A percentile compares a stretch with the other conserved stretches of the same genome.
phyloP scores from a whole-genome alignment of 805 yeast genomes.

The Barnettozyma wickerhamii region DNA sequence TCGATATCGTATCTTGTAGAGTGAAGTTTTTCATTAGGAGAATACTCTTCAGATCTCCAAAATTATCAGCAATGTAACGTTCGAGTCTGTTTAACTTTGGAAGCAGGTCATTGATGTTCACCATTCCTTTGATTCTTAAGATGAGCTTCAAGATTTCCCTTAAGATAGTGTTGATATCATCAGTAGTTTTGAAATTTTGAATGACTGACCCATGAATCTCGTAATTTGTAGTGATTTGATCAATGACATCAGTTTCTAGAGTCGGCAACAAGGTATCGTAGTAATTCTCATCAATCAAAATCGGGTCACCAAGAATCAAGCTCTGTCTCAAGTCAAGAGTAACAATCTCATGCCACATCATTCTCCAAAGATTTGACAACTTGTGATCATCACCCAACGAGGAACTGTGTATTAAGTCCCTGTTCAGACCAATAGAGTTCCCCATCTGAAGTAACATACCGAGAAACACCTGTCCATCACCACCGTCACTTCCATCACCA shows the following conservation, averaged over 20 bases:
- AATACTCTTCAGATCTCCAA: conserved; percentile 27
- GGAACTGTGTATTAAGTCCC: conserved; percentile 44
- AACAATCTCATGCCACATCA: conserved; percentile 52
- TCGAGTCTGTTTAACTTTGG: conserved; percentile 35
- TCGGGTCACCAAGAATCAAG: conserved; percentile 44
- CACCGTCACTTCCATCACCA: conserved; percentile 54
- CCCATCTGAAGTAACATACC: conserved; percentile 54
- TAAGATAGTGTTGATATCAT: conserved; percentile 28
- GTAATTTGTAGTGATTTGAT: conserved; percentile 33
- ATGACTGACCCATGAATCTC: conserved; percentile 40
- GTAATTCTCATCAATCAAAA: conserved; percentile 32
- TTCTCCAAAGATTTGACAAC: conserved; percentile 47
- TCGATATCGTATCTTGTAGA: conserved; percentile 17
- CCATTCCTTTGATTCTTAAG: conserved; percentile 35
- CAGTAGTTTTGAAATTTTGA: conserved; percentile 27
- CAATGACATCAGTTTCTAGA: conserved; percentile 26
- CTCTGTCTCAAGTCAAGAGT: conserved; percentile 43
- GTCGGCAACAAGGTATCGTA: conserved; percentile 51
- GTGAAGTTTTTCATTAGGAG: conserved; percentile 21
- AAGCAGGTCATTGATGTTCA: conserved; percentile 36
- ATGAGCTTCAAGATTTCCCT: conserved; percentile 34
- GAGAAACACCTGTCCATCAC: conserved; percentile 49
- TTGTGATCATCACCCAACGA: conserved; percentile 22
- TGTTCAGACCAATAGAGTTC: conserved; percentile 50
- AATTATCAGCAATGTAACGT: conserved; percentile 26